Percentiles rank a stretch among this genome's conserved stretches.
phyloP scores from a whole-genome alignment of 2,329 filamentous ascomycete species.

The Stachybotrys chlorohalonatus region DNA sequence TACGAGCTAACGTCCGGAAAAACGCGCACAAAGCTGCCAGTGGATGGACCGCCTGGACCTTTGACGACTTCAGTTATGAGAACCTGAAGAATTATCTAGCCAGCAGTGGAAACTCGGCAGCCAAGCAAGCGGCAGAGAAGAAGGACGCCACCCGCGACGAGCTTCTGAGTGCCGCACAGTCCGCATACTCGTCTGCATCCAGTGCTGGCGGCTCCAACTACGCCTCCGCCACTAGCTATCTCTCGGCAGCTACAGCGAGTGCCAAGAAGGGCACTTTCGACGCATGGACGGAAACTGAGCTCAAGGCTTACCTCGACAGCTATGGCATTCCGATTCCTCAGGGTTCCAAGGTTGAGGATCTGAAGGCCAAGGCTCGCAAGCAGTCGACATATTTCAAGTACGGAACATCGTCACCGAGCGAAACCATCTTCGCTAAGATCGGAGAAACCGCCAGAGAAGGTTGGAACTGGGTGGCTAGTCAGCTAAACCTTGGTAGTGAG shows the following conservation, averaged over 20 bases:
- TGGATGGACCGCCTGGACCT: slow-evolving; percentile 66
- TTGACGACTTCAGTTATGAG: slow-evolving; percentile 66
- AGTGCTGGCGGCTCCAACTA: slow-evolving; percentile 46
- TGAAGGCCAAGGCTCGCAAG: slow-evolving; percentile 62
- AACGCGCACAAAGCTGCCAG: slow-evolving; percentile 60
- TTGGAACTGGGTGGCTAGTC: slow-evolving; percentile 42
- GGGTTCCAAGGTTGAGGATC: slow-evolving; percentile 57
- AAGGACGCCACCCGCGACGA: slow-evolving; percentile 63
- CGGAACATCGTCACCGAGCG: slow-evolving; percentile 57
- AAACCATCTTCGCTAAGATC: slow-evolving; percentile 58
- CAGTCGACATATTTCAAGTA: slow-evolving; percentile 71
- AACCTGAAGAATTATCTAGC: slow-evolving; percentile 54
- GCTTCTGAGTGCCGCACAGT: slow-evolving; percentile 55
- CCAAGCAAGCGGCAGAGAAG: slow-evolving; percentile 52
- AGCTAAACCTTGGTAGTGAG: slow-evolving; percentile 38
- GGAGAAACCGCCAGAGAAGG: slow-evolving; percentile 35
- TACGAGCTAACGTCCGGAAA: slow-evolving; percentile 65
- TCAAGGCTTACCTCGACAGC: slow-evolving; percentile 72
- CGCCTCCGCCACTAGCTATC: slow-evolving; percentile 63
- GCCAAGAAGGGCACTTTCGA: slow-evolving; percentile 62
- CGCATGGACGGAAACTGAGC: slow-evolving; percentile 62
- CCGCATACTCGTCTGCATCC: slow-evolving; percentile 50
- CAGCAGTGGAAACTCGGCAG: slow-evolving; percentile 42
- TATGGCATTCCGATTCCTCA: slow-evolving; percentile 64
- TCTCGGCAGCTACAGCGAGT: slow-evolving; percentile 54